Evolutionary conservation across 2,329 filamentous ascomycete species (phyloP).

Genomic region (Blumeria graminis): DNA sequence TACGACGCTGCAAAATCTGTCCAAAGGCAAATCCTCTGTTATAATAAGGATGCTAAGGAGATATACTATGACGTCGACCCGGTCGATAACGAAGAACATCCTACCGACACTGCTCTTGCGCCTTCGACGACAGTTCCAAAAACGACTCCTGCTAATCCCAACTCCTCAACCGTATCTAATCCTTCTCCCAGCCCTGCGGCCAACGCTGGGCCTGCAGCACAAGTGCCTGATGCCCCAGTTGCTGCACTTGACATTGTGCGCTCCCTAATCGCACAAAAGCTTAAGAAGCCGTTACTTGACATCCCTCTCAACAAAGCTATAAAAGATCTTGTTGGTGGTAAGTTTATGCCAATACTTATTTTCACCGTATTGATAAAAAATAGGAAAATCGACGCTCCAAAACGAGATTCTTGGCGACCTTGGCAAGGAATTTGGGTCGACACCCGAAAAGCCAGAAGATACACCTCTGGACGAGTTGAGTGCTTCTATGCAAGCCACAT

Average conservation of each 20-base stretch:
- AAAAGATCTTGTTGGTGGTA: conserved; percentile 93
- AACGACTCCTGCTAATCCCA: conserved; percentile 20
- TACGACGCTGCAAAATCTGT: conserved; percentile 94
- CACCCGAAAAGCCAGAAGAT: conserved; percentile 95
- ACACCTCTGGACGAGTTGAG: conserved; percentile 87
- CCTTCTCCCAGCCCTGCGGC: conserved; percentile 31
- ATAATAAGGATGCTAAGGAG: conserved; percentile 98
- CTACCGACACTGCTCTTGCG: conserved; percentile 18
- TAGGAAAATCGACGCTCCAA: conserved; percentile 93
- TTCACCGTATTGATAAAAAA: neutral
- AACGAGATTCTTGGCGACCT: conserved; percentile 96
- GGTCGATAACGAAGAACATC: conserved; percentile 65
- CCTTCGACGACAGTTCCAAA: conserved; percentile 10
- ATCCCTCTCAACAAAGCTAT: conserved; percentile 90
- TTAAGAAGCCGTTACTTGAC: conserved; percentile 80
- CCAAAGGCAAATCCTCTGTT: conserved; percentile 92
- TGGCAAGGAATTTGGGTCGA: conserved; percentile 94
- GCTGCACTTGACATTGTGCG: conserved; percentile 76
- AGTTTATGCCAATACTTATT: conserved; percentile 15
- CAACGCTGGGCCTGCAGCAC: conserved; percentile 63
- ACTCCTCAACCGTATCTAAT: conserved; percentile 28
- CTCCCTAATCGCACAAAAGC: conserved; percentile 78
- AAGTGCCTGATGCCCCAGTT: conserved; percentile 68
- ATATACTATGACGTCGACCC: conserved; percentile 99
- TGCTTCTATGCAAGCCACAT: conserved; percentile 91